Percentiles rank a stretch among this genome's conserved stretches.
Evolutionary conservation across 805 yeast species (phyloP).

Genomic region (Saccharomycopsis selenospora): DNA sequence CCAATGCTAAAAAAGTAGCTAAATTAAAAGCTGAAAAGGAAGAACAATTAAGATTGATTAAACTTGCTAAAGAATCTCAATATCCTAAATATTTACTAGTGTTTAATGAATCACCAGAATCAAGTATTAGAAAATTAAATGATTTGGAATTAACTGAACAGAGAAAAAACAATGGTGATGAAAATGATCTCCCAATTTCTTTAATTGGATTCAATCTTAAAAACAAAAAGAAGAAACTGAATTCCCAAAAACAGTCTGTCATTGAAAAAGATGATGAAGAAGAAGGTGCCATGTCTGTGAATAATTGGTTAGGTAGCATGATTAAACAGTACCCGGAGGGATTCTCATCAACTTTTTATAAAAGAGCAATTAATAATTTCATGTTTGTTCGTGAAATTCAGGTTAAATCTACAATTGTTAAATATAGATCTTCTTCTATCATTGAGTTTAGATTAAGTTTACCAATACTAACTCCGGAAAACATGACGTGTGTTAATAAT

Average conservation of each 20-base stretch:
- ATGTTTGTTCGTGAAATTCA: constrained; percentile 46
- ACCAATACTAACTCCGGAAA: constrained; percentile 30
- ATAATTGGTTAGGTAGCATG: not conserved
- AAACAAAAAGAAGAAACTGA: not conserved
- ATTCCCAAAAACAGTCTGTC: not conserved
- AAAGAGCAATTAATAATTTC: constrained; percentile 40
- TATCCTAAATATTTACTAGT: not conserved
- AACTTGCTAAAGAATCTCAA: not conserved
- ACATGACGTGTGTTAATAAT: constrained; percentile 5
- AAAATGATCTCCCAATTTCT: constrained; percentile 16
- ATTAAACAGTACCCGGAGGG: constrained; percentile 37
- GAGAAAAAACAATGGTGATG: constrained; percentile 3
- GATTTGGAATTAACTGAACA: not conserved
- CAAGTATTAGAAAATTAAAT: not conserved
- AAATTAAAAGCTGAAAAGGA: not conserved
- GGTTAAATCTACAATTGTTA: constrained; percentile 37
- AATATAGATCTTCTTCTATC: constrained; percentile 26
- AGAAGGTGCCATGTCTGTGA: not conserved
- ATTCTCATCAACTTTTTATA: constrained; percentile 42
- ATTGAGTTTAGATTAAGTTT: constrained; percentile 39
- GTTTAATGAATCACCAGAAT: not conserved
- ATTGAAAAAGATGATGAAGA: not conserved
- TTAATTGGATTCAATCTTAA: constrained; percentile 14
- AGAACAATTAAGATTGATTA: not conserved
- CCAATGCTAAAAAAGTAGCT: not conserved